Percentiles rank a stretch among this genome's conserved stretches.
phyloP scores from a whole-genome alignment of 2,329 filamentous ascomycete species.

The Blastomyces emzantsi region DNA sequence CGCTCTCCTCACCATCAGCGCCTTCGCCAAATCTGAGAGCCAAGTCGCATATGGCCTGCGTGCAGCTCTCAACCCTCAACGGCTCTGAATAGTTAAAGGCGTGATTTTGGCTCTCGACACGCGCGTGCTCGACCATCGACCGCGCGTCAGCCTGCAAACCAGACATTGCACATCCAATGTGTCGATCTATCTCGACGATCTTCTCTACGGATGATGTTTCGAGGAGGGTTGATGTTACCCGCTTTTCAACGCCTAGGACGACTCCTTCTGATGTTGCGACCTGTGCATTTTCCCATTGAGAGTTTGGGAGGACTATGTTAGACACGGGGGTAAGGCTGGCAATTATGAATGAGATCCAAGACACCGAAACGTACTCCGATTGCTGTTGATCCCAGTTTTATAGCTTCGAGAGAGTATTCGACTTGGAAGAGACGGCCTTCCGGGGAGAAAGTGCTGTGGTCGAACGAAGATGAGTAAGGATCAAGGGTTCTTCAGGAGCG shows the following conservation, averaged over 20 bases:
- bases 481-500: constrained; percentile 6
- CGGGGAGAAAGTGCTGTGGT: constrained; percentile 86
- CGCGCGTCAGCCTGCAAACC: constrained; percentile 95
- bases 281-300: constrained; percentile 27
- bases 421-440: constrained; percentile 99
- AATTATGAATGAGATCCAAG: background rate
- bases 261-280: constrained; percentile 91
- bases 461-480: constrained; percentile 20
- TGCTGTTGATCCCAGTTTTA: constrained; percentile 97
- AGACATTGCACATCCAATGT: constrained; percentile 98
- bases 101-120: constrained; percentile 95
- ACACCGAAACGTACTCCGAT: constrained; percentile 60
- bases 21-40: constrained; percentile 95
- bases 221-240: constrained; percentile 92
- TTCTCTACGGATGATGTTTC: constrained; percentile 98
- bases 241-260: constrained; percentile 96
- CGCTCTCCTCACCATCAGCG: constrained; percentile 94
- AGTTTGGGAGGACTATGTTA: constrained; percentile 17
- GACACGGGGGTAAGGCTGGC: background rate
- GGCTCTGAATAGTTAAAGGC: constrained; percentile 97
- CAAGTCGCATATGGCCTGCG: constrained; percentile 96
- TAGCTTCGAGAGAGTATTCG: constrained; percentile 99
- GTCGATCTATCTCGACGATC: constrained; percentile 98
- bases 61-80: constrained; percentile 92
- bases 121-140: constrained; percentile 96